Evolutionary conservation across 148 eudicot species (phyloP).

Genomic region (Nyssa sinensis): DNA sequence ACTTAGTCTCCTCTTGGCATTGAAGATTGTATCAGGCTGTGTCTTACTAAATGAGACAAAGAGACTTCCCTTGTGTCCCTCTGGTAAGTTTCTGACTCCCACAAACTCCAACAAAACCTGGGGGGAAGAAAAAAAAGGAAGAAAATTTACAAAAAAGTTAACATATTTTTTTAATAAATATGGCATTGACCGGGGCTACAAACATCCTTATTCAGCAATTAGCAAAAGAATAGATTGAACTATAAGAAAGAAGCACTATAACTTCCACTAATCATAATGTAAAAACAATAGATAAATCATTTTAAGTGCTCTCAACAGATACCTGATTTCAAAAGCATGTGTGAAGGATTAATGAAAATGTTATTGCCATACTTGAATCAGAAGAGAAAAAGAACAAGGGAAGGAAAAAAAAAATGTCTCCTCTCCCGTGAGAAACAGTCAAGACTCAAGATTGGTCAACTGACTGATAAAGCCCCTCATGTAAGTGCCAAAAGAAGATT

Average conservation of each 20-base stretch:
- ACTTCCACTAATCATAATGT: neutral
- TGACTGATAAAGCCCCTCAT: neutral
- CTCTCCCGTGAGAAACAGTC: neutral
- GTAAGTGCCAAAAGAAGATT: no score
- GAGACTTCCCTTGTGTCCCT: constrained; percentile 56
- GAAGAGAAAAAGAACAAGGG: neutral
- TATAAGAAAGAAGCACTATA: neutral
- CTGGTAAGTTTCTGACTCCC: constrained; percentile 64
- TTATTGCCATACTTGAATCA: neutral
- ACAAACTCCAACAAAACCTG: constrained; percentile 89
- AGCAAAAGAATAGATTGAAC: neutral
- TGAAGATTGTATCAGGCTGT: constrained; percentile 73
- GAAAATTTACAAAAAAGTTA: constrained; percentile 1
- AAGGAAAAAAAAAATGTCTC: neutral
- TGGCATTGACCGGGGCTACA: neutral
- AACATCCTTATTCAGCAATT: neutral
- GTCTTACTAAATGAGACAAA: constrained; percentile 69
- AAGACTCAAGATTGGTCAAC: neutral
- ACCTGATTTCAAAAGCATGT: neutral
- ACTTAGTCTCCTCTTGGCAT: constrained; percentile 49
- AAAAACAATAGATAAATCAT: neutral
- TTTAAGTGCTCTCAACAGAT: neutral
- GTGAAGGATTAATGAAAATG: neutral
- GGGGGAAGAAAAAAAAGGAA: neutral
- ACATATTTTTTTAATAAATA: neutral